Evolutionary conservation across 140 eudicot species (phyloP).

Genomic region (Stevia rebaudiana): DNA sequence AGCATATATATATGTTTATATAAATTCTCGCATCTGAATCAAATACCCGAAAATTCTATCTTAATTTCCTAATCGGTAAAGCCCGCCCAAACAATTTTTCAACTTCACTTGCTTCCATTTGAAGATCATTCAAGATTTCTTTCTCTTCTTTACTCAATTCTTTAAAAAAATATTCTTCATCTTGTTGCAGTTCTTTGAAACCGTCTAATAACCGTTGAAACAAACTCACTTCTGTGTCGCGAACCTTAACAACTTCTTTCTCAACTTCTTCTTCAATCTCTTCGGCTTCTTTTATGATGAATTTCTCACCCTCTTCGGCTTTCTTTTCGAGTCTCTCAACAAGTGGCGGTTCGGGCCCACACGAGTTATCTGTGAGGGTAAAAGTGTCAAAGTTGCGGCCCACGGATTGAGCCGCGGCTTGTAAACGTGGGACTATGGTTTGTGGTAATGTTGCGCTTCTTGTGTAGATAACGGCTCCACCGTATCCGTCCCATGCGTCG

Average conservation of each 20-base stretch:
- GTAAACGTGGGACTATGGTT: slow-evolving; percentile 58
- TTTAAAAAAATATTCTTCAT: slow-evolving; percentile 60
- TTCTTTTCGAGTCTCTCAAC: slow-evolving; percentile 79
- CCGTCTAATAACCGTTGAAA: slow-evolving; percentile 63
- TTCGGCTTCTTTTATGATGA: slow-evolving; percentile 61
- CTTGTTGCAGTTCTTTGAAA: slow-evolving; percentile 56
- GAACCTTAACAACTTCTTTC: slow-evolving; percentile 60
- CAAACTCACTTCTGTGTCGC: slow-evolving; percentile 53
- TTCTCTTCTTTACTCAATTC: slow-evolving; percentile 80
- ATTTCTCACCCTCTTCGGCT: slow-evolving; percentile 76
- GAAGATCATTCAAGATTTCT: slow-evolving; percentile 56
- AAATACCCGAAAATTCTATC: slow-evolving; percentile 23
- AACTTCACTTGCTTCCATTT: slow-evolving; percentile 80
- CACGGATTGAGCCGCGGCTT: slow-evolving; percentile 59
- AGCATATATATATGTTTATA: slow-evolving; percentile 13
- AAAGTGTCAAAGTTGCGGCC: slow-evolving; percentile 70
- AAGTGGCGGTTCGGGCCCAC: slow-evolving; percentile 92
- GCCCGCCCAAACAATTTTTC: slow-evolving; percentile 72
- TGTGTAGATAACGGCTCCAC: slow-evolving; percentile 84
- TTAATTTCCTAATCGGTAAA: slow-evolving; percentile 69
- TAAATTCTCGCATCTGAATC: not conserved
- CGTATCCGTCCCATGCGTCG: slow-evolving; percentile 98
- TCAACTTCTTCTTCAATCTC: slow-evolving; percentile 59
- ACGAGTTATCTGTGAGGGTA: slow-evolving; percentile 61
- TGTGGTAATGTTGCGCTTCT: slow-evolving; percentile 72